phyloP scores from a whole-genome alignment of 2,329 filamentous ascomycete species.

The Penicillium brevicompactum region DNA sequence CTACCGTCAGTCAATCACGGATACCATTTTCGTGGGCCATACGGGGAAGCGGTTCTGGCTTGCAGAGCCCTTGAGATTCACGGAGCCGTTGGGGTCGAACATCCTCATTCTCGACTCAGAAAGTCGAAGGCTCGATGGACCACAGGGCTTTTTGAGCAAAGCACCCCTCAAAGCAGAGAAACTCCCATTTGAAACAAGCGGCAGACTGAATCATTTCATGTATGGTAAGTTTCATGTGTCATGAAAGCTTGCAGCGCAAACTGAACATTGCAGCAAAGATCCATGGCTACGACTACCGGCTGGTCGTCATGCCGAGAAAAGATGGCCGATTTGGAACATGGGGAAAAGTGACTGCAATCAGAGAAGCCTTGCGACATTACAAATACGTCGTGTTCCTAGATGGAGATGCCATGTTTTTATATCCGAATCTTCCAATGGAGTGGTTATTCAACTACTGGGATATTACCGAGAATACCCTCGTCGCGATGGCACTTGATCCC shows the following conservation, averaged over 20 bases:
- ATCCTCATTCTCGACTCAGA: conserved; percentile 20
- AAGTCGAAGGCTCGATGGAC: conserved; percentile 13
- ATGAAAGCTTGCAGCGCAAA: neutral
- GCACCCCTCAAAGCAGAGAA: conserved; percentile 1
- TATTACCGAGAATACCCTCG: conserved; percentile 41
- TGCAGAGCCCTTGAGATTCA: conserved; percentile 3
- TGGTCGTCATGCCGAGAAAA: conserved; percentile 52
- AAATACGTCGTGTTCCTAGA: conserved; percentile 50
- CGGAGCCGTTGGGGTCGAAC: conserved; percentile 9
- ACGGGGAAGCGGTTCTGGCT: conserved; percentile 2
- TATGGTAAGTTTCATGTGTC: conserved; percentile 30
- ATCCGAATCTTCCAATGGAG: conserved; percentile 50
- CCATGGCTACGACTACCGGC: conserved; percentile 7
- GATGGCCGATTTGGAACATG: conserved; percentile 51
- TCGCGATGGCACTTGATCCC: conserved; percentile 52
- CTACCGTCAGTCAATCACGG: neutral
- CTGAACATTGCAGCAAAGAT: conserved; percentile 3
- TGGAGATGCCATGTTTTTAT: conserved; percentile 46
- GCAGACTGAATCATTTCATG: conserved; percentile 44
- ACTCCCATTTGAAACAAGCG: conserved; percentile 11
- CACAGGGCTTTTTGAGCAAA: conserved; percentile 16
- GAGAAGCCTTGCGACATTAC: conserved; percentile 43
- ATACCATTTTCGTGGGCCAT: neutral
- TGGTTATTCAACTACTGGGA: conserved; percentile 54
- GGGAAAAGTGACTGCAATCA: conserved; percentile 47